Evolutionary conservation across 2,329 filamentous ascomycete genomes (phyloP).

Genomic region (Coccinonectria pachysandricola): DNA sequence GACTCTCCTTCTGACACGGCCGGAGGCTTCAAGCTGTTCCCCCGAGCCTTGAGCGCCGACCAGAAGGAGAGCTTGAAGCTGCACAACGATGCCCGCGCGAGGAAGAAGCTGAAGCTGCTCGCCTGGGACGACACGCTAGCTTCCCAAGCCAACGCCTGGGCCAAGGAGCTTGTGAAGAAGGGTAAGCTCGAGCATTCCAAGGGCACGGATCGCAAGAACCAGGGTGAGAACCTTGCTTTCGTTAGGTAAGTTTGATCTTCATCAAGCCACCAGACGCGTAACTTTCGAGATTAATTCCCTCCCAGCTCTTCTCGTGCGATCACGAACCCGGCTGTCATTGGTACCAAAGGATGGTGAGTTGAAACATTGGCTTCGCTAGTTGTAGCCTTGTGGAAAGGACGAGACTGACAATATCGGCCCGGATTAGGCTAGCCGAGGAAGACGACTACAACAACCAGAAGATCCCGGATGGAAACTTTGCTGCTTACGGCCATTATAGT

Average conservation of each 20-base stretch:
- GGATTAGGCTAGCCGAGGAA: conserved; percentile 9
- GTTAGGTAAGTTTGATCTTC: conserved; percentile 2
- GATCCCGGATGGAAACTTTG: conserved; percentile 15
- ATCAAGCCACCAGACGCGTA: background rate
- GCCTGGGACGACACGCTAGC: conserved; percentile 9
- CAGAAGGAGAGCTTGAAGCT: conserved; percentile 6
- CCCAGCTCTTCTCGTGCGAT: conserved; percentile 5
- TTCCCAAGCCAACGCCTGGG: conserved; percentile 7
- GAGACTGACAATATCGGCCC: accelerated
- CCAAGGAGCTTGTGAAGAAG: conserved; percentile 8
- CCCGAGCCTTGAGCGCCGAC: conserved; percentile 8
- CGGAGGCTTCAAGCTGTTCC: conserved; percentile 1
- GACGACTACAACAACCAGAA: conserved; percentile 10
- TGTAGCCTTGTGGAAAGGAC: no score
- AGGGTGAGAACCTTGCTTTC: conserved; percentile 16
- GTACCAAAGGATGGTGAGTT: conserved; percentile 10
- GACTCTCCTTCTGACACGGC: conserved; percentile 1
- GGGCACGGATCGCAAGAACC: conserved; percentile 2
- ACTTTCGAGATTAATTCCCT: background rate
- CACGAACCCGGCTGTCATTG: conserved; percentile 8
- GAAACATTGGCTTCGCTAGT: accelerated
- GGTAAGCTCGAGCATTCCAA: conserved; percentile 10
- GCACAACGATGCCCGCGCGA: conserved; percentile 11
- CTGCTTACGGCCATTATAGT: conserved; percentile 20
- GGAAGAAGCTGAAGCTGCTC: conserved; percentile 8